Percentiles rank a stretch among this genome's conserved stretches.
These are phyloP conservation scores for Xylaria castorea DNA, from an alignment of 495 filamentous ascomycete species.

Conservation along the genomic window DNA sequence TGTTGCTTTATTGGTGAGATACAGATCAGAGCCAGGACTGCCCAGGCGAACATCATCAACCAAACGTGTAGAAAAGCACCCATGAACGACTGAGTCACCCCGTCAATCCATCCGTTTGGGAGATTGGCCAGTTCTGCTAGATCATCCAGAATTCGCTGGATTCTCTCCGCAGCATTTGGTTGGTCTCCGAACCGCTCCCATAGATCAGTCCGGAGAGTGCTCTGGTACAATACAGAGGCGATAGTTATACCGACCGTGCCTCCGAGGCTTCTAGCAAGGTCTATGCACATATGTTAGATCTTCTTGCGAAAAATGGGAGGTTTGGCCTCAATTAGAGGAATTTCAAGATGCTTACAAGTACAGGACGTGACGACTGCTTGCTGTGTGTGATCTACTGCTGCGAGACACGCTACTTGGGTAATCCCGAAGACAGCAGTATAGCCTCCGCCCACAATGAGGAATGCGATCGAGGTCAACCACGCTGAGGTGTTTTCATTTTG, in stretches of 20 bases:
- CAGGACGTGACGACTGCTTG: constrained; percentile 77
- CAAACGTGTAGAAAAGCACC: constrained; percentile 69
- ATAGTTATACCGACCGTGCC: constrained; percentile 73
- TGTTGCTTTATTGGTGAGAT: constrained; percentile 68
- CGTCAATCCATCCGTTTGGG: constrained; percentile 61
- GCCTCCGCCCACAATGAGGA: constrained; percentile 63
- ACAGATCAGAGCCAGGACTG: constrained; percentile 56
- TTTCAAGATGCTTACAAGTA: constrained; percentile 67
- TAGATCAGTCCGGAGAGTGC: constrained; percentile 59
- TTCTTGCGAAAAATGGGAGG: not conserved
- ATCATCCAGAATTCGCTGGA: constrained; percentile 64
- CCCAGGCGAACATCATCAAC: constrained; percentile 62
- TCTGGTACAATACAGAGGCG: constrained; percentile 71
- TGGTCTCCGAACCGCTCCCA: constrained; percentile 62
- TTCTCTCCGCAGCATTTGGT: constrained; percentile 63
- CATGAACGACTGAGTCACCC: constrained; percentile 68
- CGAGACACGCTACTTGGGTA: constrained; percentile 69
- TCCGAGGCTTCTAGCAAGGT: constrained; percentile 60
- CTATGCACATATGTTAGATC: not conserved
- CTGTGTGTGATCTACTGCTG: constrained; percentile 69
- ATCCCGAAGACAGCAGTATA: constrained; percentile 72
- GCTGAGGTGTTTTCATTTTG: constrained; percentile 57
- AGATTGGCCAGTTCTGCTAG: constrained; percentile 68
- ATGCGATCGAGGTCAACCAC: constrained; percentile 64
- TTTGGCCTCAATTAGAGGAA: not conserved